phyloP scores from a whole-genome alignment of 2,329 filamentous ascomycete species.

The Cytospora mali region DNA sequence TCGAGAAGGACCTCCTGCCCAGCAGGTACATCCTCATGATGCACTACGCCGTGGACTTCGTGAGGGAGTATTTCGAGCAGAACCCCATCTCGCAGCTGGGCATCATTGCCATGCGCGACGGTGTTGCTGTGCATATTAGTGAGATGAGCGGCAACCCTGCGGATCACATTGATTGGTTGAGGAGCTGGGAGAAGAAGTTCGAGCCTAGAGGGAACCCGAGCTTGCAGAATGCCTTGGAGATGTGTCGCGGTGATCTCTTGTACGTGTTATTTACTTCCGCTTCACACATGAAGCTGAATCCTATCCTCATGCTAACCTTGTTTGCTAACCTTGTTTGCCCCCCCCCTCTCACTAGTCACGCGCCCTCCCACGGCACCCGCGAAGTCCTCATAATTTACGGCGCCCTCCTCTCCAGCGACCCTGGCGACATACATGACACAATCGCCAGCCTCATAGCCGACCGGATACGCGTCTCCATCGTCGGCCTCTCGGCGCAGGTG shows the following conservation, averaged over 20 bases:
- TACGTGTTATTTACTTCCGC: slow-evolving; percentile 42
- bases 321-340: slow-evolving; percentile 23
- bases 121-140: slow-evolving; percentile 80
- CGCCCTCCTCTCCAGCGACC: slow-evolving; percentile 86
- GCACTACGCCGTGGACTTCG: slow-evolving; percentile 82
- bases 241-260: slow-evolving; percentile 91
- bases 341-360: slow-evolving; percentile 69
- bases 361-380: slow-evolving; percentile 88
- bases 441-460: slow-evolving; percentile 78
- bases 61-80: slow-evolving; percentile 95
- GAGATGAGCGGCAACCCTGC: slow-evolving; percentile 90
- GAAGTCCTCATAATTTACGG: slow-evolving; percentile 93
- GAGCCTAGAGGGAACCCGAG: slow-evolving; percentile 77
- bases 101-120: slow-evolving; percentile 91
- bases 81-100: slow-evolving; percentile 97
- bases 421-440: slow-evolving; percentile 92
- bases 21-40: slow-evolving; percentile 82
- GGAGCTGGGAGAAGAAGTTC: slow-evolving; percentile 62
- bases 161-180: slow-evolving; percentile 80
- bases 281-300: not conserved
- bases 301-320: slow-evolving; percentile 25
- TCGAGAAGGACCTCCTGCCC: slow-evolving; percentile 90
- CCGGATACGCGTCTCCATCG: slow-evolving; percentile 82
- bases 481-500: slow-evolving; percentile 88
- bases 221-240: slow-evolving; percentile 93